Base-by-base conservation (phyloP, 352 stramenopile genomes). In the Globisporangium nagaii region DNA sequence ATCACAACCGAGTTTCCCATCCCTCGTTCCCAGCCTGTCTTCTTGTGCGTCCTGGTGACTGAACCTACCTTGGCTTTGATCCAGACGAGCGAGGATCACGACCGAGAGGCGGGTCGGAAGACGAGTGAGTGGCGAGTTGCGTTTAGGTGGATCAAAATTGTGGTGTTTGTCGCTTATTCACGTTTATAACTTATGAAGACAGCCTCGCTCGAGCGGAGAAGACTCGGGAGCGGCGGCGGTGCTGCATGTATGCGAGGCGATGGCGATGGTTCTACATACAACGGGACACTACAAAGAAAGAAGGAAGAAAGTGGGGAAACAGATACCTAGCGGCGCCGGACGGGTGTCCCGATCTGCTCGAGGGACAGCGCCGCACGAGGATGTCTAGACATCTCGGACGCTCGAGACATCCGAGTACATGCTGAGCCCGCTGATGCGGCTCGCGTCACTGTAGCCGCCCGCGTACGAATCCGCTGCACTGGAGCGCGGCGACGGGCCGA, bases 381-480 rank as follows among this genome's bases (percentile, higher is more conserved):
- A 35, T 17, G 13, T 8, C 34, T 51, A 59, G 17, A 19, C 30
- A 15, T 53, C 43, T 11, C 27, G 32, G 15, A 41, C 43, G 13
- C 53, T 60, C 22, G 49, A 63, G 32, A 48, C 56, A 32, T 63
- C 56, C 40, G 56, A 63, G 34, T 62, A 73, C 52, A 70, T 63
- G 49, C 72, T 83, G 43, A 80, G 75, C 42, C 68, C 72, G 62
- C 78, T 91, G 46, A 85, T 86, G 19, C 78, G 70, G n/a, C 45
- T 65, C 35, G 48, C 57, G 19, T 63, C 53, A 43, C 70, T 87
- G 73, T 84, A 85, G 11, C 67, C 73, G 12, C 78, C 88, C 49
- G 65, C 67, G 68, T 90, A 90, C 53, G 80, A 90, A 58, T 90
- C 79, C 9, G 59, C 66, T 5, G 59, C 46, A n/a, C 71, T 85